Percentiles rank a stretch among this genome's conserved stretches.
Evolutionary conservation across 306 rosid genomes (phyloP).

Genomic region (Inga leiocalycina): DNA sequence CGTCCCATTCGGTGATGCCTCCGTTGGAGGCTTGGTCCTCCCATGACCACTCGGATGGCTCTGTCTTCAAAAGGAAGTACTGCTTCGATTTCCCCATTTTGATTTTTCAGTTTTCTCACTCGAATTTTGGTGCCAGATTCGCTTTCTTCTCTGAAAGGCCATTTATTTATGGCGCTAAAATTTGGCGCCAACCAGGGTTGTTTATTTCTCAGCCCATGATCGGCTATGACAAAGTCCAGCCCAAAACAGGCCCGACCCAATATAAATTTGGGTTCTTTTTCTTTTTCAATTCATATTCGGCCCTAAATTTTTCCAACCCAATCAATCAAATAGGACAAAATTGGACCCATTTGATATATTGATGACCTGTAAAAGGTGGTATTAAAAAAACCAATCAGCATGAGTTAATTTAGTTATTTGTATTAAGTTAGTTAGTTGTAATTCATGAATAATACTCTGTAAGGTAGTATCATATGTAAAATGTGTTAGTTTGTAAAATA

Average conservation of each 20-base stretch:
- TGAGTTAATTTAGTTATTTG: too few species aligned
- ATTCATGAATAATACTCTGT: too few species aligned
- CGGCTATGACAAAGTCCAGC: background rate
- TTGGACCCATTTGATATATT: background rate
- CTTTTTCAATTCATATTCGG: background rate
- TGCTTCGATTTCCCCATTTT: slow-evolving; percentile 33
- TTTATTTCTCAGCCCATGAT: background rate
- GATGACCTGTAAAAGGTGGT: background rate
- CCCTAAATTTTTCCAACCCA: background rate
- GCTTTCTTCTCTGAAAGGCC: background rate
- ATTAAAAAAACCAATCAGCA: too few species aligned
- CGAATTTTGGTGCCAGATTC: background rate
- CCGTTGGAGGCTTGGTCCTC: slow-evolving; percentile 78
- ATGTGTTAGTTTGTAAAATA: too few species aligned
- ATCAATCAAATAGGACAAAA: too few species aligned
- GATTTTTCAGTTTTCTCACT: background rate
- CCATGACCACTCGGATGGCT: slow-evolving; percentile 91
- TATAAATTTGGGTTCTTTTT: background rate
- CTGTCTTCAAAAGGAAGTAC: slow-evolving; percentile 77
- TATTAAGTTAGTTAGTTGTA: too few species aligned
- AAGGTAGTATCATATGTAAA: too few species aligned
- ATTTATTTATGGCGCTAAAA: background rate
- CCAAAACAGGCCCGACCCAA: background rate
- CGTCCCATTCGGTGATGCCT: slow-evolving; percentile 82
- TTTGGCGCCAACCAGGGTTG: background rate